Base-by-base conservation (phyloP, 2,329 filamentous ascomycete species). In the Podosphaera fusca region DNA sequence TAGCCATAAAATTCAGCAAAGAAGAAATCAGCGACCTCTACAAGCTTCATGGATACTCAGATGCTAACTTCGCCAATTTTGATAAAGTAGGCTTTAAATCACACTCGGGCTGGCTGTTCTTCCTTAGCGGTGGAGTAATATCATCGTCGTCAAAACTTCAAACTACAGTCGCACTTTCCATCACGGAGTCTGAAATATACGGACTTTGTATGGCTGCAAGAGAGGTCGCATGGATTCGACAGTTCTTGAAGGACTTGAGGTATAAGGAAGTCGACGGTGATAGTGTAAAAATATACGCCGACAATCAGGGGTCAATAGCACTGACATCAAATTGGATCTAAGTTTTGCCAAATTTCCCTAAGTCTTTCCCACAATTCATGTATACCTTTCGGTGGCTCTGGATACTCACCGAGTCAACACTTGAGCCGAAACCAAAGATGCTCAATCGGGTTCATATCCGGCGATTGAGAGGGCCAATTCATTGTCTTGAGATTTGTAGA, bases 81-180 rank as follows among this genome's bases (percentile, higher is more conserved):
- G 51, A 54, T 12, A 54, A 38, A 21, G 8, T 9, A 2, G 51
- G 51, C 2, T 54, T 1, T 21, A 54, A 38, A 38, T 54, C 51
- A 2, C 51, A 54, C 30, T 54, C 35, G 2, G 51, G 51, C 21
- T 54, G 51, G 51, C 34, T 54, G 10, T 54, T 54, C 33, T 54
- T 54, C 10, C 31, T 38, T 8, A 38, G 51, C 10, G 51, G 51
- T 2, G 51, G 51, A 4, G 29, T 54, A 38, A 38, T 54, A 4
- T 54, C 51, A 5, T 54, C 51, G 4, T 54, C 51, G n/a, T 54
- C 51, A 9, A 54, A 54, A 38, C 51, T 54, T 29, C 34, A 54
- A 38, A 6, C 51, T 1, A 54, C 51, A 7, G 51, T 54, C 12
- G 9, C 51, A 54, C 33, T 54, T 31, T 54, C 51, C 2, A 36